phyloP scores from a whole-genome alignment of 371 early-diverging fungal species.

The Mortierella sp. region DNA sequence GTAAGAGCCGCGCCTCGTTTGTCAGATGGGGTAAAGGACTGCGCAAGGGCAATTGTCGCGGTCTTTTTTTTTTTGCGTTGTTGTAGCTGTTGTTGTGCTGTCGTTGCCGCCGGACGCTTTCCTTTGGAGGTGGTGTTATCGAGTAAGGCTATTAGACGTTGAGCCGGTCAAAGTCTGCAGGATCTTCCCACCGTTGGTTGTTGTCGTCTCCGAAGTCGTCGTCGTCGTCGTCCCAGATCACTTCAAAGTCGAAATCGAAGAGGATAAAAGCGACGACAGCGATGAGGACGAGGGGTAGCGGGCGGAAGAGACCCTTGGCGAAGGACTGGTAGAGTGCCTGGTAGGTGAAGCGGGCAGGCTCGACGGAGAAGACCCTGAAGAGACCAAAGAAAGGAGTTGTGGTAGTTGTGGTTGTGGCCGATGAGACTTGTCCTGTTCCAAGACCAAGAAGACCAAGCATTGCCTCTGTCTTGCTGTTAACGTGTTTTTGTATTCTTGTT shows the following conservation, averaged over 20 bases:
- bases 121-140: neutral
- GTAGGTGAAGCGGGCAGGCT: conserved; percentile 40
- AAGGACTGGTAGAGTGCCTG: conserved; percentile 31
- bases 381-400: conserved; percentile 39
- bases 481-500: neutral
- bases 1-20: neutral
- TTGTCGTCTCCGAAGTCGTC: conserved; percentile 21
- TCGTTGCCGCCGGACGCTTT: neutral
- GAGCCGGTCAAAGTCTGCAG: conserved; percentile 18
- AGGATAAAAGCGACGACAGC: conserved; percentile 35
- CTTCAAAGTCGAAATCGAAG: conserved; percentile 47
- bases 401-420: conserved; percentile 10
- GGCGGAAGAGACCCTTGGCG: conserved; percentile 44
- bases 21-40: neutral
- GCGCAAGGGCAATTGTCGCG: neutral
- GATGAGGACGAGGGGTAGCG: conserved; percentile 32
- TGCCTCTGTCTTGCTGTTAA: conserved; percentile 3
- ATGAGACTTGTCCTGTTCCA: conserved; percentile 43
- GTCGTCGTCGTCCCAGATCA: conserved; percentile 50
- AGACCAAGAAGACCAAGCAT: conserved; percentile 59
- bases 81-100: neutral
- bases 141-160: neutral
- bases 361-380: conserved; percentile 27
- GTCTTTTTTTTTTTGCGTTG: neutral
- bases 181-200: conserved; percentile 26